Percentiles rank a stretch among this genome's conserved stretches.
phyloP scores from a whole-genome alignment of 2,329 filamentous ascomycete genomes.

The Coniochaeta sp. region DNA sequence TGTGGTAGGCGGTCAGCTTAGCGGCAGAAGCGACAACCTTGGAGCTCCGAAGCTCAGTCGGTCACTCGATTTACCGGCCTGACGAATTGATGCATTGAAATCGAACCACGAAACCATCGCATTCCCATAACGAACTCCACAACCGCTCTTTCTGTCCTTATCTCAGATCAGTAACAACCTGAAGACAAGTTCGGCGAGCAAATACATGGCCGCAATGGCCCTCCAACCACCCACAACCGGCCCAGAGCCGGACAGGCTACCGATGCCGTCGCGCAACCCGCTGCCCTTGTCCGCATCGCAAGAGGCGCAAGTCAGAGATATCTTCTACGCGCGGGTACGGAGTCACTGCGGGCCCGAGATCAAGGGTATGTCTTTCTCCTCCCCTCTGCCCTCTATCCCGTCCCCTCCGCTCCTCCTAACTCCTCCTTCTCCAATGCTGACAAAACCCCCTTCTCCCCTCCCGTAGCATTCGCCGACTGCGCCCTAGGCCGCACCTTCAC shows the following conservation, averaged over 20 bases:
- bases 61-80: neutral
- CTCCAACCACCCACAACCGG: constrained; percentile 27
- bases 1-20: neutral
- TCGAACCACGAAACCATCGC: neutral
- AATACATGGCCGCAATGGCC: constrained; percentile 33
- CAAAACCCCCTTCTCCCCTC: neutral
- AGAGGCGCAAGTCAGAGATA: constrained; percentile 72
- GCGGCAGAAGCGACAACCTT: neutral
- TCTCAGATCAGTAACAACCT: neutral
- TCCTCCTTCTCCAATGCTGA: constrained; percentile 1
- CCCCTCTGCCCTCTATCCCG: neutral
- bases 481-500: constrained; percentile 79
- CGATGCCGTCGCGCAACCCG: constrained; percentile 64
- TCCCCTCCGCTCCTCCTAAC: neutral
- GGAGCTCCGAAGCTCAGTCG: neutral
- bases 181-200: too few species aligned
- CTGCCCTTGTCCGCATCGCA: constrained; percentile 76
- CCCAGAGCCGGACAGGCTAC: constrained; percentile 18
- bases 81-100: neutral
- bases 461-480: constrained; percentile 81
- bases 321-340: constrained; percentile 76
- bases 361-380: constrained; percentile 46
- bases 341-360: constrained; percentile 70
- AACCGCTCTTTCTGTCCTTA: neutral
- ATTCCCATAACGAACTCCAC: neutral